Evolutionary conservation across 2,329 filamentous ascomycete genomes (phyloP).

Genomic region (Aplosporella prunicola): DNA sequence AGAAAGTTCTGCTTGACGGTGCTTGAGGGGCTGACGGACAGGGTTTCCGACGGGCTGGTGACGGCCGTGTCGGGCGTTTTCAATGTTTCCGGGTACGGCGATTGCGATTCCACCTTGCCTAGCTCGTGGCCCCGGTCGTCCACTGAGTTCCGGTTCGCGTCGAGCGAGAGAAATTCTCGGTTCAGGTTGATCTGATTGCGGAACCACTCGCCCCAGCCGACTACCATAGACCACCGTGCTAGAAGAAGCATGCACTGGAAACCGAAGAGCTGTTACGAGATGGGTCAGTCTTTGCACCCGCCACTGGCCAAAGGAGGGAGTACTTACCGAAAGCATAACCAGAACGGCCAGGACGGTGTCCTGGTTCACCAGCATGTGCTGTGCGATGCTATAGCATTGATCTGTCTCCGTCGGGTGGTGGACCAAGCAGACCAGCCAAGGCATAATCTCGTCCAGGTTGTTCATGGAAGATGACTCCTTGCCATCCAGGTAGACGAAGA

Average conservation of each 20-base stretch:
- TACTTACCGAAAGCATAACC: slow-evolving; percentile 68
- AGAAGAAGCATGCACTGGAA: slow-evolving; percentile 78
- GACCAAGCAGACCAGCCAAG: slow-evolving; percentile 68
- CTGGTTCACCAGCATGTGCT: slow-evolving; percentile 59
- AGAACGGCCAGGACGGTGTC: slow-evolving; percentile 72
- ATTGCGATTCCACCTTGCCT: slow-evolving; percentile 19
- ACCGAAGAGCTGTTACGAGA: slow-evolving; percentile 55
- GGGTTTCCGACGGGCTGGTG: slow-evolving; percentile 9
- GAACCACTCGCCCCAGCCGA: slow-evolving; percentile 66
- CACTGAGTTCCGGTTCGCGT: slow-evolving; percentile 46
- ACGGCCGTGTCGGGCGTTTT: slow-evolving; percentile 20
- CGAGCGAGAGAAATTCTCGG: slow-evolving; percentile 81
- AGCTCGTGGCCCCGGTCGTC: slow-evolving; percentile 25
- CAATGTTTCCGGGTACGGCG: slow-evolving; percentile 9
- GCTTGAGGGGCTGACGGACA: slow-evolving; percentile 17
- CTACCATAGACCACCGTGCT: slow-evolving; percentile 73
- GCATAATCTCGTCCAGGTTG: slow-evolving; percentile 45
- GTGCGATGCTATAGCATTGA: slow-evolving; percentile 54
- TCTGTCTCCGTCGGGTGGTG: slow-evolving; percentile 49
- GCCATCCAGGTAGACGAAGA: slow-evolving; percentile 73
- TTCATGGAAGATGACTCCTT: slow-evolving; percentile 50
- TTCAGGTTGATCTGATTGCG: slow-evolving; percentile 42
- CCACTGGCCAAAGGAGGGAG: no score
- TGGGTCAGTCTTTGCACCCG: no score
- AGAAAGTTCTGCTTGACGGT: slow-evolving; percentile 22